Evolutionary conservation across 169 alveolate species (phyloP).

Genomic region (Perkinsus chesapeaki): DNA sequence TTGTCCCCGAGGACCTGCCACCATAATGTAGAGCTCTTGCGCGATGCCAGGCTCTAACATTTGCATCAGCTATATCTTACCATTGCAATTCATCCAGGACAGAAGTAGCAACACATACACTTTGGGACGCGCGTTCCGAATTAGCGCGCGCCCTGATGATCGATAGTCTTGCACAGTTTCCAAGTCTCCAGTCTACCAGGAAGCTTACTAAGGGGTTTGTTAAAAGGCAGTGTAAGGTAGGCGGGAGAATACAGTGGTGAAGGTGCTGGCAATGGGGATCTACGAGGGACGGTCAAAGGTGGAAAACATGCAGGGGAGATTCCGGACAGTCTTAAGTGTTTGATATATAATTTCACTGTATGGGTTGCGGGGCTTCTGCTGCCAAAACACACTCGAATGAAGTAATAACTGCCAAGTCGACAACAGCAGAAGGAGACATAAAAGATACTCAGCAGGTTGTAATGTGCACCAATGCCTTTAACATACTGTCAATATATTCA

Average conservation of each 20-base stretch:
- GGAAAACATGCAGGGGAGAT: no score
- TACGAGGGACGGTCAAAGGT: not conserved
- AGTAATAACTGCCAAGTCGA: no score
- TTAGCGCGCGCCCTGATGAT: not conserved
- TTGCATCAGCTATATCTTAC: not conserved
- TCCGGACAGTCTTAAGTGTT: not conserved
- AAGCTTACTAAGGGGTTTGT: not conserved
- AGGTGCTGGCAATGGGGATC: not conserved
- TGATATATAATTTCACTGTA: not conserved
- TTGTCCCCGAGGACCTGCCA: not conserved
- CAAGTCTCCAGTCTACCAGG: slow-evolving; percentile 1
- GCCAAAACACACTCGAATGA: not conserved
- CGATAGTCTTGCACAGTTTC: not conserved
- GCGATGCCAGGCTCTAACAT: not conserved
- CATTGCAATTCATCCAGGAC: not conserved
- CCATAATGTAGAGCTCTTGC: not conserved
- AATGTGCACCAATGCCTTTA: no score
- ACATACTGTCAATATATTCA: no score
- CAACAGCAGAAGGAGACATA: no score
- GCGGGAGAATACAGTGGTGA: not conserved
- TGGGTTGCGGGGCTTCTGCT: not conserved
- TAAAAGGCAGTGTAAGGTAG: not conserved
- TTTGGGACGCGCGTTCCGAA: no score
- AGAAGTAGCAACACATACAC: not conserved
- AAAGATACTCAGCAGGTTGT: no score